Base-by-base conservation (phyloP, 75 land plant genomes). In the Pinus tabuliformis region DNA sequence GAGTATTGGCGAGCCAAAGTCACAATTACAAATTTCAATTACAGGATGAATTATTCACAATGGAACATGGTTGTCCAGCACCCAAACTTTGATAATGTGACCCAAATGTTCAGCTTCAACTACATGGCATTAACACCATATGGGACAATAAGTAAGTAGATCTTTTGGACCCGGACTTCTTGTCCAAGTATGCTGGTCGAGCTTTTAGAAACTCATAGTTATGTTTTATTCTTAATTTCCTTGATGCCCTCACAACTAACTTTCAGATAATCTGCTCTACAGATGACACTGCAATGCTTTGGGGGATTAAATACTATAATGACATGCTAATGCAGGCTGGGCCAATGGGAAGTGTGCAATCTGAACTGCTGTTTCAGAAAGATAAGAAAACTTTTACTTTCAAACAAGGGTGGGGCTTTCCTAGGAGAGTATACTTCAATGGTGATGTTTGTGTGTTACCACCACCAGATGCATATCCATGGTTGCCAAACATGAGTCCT, bases 201-300 rank as follows among this genome's bases (percentile, higher is more conserved):
- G 54, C 54, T 11, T 45, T 49, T 49, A 49, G 54, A 49, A 49
- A 1, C 54, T 49, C 54, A 49, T 2, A 7, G 54, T 49, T 9
- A 49, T 1, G 54, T 49, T 49, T 49, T 49, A 49, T 49, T 49
- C 11, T 49, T 49, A 49, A 49, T 49, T 49, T 49, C 21, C 22
- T 58, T 60, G 17, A 37, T 49, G 18, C 54, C 12, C 54, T 49
- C 13, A 49, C 54, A 49, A 49, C 54, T 49, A 49, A 49, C 54
- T 49, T 49, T 49, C 12, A 49, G 54, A 49, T 49, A 49, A 49
- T 11, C 12, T 49, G 54, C 54, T 49, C 12, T 9, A 72, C 83
- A 90, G 92, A 90, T 86, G 91, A 90, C 65, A 85, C 92, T 24
- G 92, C 92, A 56, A 83, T 89, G 83, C 76, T 90, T 16, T 89